phyloP scores from a whole-genome alignment of 139 green algal genomes.

The Chlorella sp. region DNA sequence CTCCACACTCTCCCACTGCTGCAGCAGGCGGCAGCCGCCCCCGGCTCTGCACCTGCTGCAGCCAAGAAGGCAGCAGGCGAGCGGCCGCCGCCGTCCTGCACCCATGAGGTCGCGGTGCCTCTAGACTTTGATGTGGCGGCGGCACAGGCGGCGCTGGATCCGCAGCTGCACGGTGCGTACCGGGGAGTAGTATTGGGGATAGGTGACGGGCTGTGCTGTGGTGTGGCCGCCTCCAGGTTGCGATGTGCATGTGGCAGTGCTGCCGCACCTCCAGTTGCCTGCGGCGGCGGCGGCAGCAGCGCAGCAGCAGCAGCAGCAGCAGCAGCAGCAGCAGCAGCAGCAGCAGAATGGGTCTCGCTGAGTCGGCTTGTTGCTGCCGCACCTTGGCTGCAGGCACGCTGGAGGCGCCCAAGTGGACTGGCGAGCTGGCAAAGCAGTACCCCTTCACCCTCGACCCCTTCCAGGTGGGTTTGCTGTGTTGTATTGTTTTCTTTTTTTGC shows the following conservation, averaged over 20 bases:
- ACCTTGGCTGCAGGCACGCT: neutral
- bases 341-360: too few relatives aligned
- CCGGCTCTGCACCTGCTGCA: neutral
- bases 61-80: neutral
- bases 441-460: conserved; percentile 94
- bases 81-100: conserved; percentile 19
- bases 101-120: conserved; percentile 77
- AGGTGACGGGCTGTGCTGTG: too few relatives aligned
- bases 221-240: too few relatives aligned
- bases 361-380: too few relatives aligned
- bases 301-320: too few relatives aligned
- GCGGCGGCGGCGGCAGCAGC: too few relatives aligned
- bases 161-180: conserved; percentile 49
- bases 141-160: conserved; percentile 52
- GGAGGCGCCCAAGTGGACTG: conserved; percentile 69
- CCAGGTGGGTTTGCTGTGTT: conserved; percentile 50
- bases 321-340: too few relatives aligned
- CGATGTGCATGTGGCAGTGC: too few relatives aligned
- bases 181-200: too few relatives aligned
- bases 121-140: conserved; percentile 62
- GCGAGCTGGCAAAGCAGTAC: conserved; percentile 81
- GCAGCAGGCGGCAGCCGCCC: neutral
- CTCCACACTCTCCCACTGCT: conserved; percentile 32
- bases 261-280: too few relatives aligned
- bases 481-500: too few relatives aligned